These are phyloP conservation scores for Phaseolus coccineus DNA, from an alignment of 331 rosid genomes.

Conservation along the genomic window DNA sequence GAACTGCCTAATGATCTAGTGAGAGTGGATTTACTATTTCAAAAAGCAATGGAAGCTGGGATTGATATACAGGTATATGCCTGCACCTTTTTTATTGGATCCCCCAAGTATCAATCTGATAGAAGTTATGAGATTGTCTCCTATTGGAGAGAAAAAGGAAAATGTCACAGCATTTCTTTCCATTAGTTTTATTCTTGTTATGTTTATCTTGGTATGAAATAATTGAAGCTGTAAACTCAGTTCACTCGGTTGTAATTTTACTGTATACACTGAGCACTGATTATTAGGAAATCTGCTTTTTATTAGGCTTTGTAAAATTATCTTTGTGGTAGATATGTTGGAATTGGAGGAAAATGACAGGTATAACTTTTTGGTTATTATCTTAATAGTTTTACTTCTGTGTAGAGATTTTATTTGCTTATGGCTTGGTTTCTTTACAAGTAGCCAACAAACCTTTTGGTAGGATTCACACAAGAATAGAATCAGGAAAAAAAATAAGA, in stretches of 20 bases:
- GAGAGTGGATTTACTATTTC: slow-evolving; percentile 84
- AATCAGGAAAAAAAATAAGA: not conserved
- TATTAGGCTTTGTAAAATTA: not conserved
- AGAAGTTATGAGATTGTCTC: slow-evolving; percentile 20
- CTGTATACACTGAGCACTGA: not conserved
- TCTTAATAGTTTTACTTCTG: slow-evolving; percentile 24
- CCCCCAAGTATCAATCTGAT: slow-evolving; percentile 16
- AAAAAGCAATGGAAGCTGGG: slow-evolving; percentile 75
- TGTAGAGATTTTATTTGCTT: slow-evolving; percentile 30
- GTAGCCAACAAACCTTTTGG: slow-evolving; percentile 43
- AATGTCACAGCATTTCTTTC: slow-evolving; percentile 18
- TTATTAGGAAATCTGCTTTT: slow-evolving; percentile 30
- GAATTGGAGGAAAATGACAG: slow-evolving; percentile 37
- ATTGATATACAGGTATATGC: slow-evolving; percentile 76
- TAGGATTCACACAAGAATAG: not conserved
- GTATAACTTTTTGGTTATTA: slow-evolving; percentile 19
- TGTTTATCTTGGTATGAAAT: slow-evolving; percentile 28
- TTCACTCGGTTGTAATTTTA: slow-evolving; percentile 30
- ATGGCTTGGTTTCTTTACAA: slow-evolving; percentile 16
- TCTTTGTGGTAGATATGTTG: slow-evolving; percentile 38
- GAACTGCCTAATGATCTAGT: slow-evolving; percentile 79
- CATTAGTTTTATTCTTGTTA: slow-evolving; percentile 16
- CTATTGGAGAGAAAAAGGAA: slow-evolving; percentile 31
- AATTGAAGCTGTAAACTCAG: slow-evolving; percentile 20
- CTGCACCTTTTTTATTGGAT: slow-evolving; percentile 39